Evolutionary conservation across 169 alveolate genomes (phyloP).

Genomic region (Cryptosporidium ryanae): DNA sequence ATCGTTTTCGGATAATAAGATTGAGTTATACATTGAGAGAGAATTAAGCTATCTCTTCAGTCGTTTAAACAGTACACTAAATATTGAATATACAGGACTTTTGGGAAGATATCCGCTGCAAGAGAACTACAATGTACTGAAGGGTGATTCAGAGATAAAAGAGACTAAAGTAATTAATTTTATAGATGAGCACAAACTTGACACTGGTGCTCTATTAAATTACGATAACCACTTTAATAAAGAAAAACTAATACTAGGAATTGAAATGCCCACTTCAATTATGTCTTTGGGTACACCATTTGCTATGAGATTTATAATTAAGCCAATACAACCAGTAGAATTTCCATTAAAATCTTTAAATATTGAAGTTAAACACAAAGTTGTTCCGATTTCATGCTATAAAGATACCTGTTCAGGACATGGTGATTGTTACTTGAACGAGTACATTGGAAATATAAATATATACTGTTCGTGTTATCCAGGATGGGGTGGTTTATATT

Average conservation of each 20-base stretch:
- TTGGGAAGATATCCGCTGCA: conserved; percentile 54
- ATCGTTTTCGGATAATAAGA: conserved; percentile 18
- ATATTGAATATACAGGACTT: conserved; percentile 17
- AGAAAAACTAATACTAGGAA: conserved; percentile 7
- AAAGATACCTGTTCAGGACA: conserved; percentile 57
- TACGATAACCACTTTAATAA: too few relatives aligned
- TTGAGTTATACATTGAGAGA: conserved; percentile 6
- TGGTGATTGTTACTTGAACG: conserved; percentile 39
- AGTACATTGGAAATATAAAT: conserved; percentile 34
- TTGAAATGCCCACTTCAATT: conserved; percentile 14
- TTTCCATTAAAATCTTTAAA: conserved; percentile 40
- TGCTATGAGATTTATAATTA: conserved; percentile 31
- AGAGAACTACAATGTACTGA: conserved; percentile 15
- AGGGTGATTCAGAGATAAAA: conserved; percentile 32
- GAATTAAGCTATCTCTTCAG: conserved; percentile 12
- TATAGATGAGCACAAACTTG: neutral
- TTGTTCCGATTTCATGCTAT: conserved; percentile 27
- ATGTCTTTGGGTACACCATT: conserved; percentile 20
- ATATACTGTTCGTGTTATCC: conserved; percentile 72
- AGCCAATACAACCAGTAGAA: neutral
- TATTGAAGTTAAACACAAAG: conserved; percentile 14
- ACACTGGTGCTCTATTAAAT: neutral
- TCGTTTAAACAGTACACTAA: conserved; percentile 9
- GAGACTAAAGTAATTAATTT: conserved; percentile 27
- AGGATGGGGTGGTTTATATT: conserved; percentile 74